These are phyloP conservation scores for Chernovozyma sophiae-reginae DNA, from an alignment of 1,139 yeast genomes.

Conservation along the genomic window DNA sequence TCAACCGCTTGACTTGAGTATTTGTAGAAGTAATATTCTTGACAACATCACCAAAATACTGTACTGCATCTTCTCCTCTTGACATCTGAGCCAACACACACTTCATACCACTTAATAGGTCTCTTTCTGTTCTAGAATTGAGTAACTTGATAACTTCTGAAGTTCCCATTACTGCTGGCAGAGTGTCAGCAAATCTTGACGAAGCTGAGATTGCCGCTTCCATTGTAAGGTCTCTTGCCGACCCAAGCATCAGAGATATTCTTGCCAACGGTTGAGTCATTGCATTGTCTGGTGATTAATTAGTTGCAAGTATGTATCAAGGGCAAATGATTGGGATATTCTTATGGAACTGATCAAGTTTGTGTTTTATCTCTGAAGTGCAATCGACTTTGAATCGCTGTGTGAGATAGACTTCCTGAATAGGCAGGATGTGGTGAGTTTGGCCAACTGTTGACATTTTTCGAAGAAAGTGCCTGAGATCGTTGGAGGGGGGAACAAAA, in stretches of 20 bases:
- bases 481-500: no score
- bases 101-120: constrained; percentile 71
- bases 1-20: constrained; percentile 68
- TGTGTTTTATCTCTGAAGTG: neutral
- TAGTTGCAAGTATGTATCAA: neutral
- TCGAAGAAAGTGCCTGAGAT: no score
- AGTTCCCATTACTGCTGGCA: constrained; percentile 48
- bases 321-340: neutral
- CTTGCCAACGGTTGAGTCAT: constrained; percentile 44
- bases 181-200: constrained; percentile 54
- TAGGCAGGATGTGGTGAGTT: no score
- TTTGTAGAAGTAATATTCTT: constrained; percentile 78
- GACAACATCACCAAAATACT: constrained; percentile 82
- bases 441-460: no score
- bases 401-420: no score
- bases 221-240: constrained; percentile 74
- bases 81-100: constrained; percentile 66
- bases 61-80: constrained; percentile 56
- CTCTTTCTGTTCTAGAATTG: constrained; percentile 68
- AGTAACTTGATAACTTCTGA: constrained; percentile 63
- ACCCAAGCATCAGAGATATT: constrained; percentile 55
- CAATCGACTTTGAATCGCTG: neutral
- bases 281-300: constrained; percentile 1
- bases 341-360: neutral
- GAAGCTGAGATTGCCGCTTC: constrained; percentile 84